A percentile compares a stretch with the other conserved stretches of the same genome.
phyloP scores from a whole-genome alignment of 352 stramenopile species.

The Plasmopara halstedii region DNA sequence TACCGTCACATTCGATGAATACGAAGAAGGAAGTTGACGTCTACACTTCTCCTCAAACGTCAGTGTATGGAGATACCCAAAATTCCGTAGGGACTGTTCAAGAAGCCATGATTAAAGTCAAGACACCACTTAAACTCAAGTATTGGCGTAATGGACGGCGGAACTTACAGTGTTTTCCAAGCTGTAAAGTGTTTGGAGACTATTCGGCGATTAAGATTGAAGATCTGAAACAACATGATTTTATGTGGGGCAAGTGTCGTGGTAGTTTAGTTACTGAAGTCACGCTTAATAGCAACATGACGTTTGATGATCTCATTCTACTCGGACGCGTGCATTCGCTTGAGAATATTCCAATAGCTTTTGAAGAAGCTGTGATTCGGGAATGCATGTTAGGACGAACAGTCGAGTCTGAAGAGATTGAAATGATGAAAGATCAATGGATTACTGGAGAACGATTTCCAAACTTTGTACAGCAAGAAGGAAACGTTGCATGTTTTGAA shows the following conservation, averaged over 20 bases:
- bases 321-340: constrained; percentile 77
- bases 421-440: constrained; percentile 82
- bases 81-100: constrained; percentile 28
- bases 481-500: constrained; percentile 69
- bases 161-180: constrained; percentile 86
- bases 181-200: constrained; percentile 86
- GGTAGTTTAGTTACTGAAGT: constrained; percentile 78
- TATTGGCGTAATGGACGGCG: constrained; percentile 88
- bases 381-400: constrained; percentile 81
- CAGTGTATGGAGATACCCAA: constrained; percentile 7
- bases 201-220: constrained; percentile 87
- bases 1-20: constrained; percentile 31
- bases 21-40: constrained; percentile 34
- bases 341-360: constrained; percentile 77
- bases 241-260: constrained; percentile 87
- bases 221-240: constrained; percentile 84
- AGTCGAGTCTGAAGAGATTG: constrained; percentile 68
- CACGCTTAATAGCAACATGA: constrained; percentile 73
- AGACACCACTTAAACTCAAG: constrained; percentile 79
- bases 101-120: constrained; percentile 84
- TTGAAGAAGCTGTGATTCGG: constrained; percentile 74
- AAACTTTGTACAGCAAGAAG: constrained; percentile 77
- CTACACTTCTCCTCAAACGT: constrained; percentile 18
- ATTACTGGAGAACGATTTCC: constrained; percentile 73
- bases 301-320: constrained; percentile 75